Evolutionary conservation across 495 filamentous ascomycete genomes (phyloP).

Genomic region (Penicillium canescens): DNA sequence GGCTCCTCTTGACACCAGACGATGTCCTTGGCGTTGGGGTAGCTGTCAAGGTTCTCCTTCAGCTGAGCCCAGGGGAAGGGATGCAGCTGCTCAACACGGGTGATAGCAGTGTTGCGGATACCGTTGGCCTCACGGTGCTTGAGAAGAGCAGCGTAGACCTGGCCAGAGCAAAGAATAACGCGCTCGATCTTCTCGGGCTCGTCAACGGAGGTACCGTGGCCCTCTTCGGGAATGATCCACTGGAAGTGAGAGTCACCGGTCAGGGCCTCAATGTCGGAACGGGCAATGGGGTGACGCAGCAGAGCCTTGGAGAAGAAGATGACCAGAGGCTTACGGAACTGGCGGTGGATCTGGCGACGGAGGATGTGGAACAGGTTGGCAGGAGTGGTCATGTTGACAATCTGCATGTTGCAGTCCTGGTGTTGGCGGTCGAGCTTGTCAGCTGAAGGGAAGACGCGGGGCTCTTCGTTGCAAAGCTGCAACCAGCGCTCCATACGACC

Average conservation of each 20-base stretch:
- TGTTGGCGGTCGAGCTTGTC: slow-evolving; percentile 96
- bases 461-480: slow-evolving; percentile 97
- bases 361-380: slow-evolving; percentile 96
- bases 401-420: slow-evolving; percentile 99
- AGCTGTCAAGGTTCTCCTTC: slow-evolving; percentile 90
- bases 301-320: slow-evolving; percentile 97
- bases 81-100: slow-evolving; percentile 94
- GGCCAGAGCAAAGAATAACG: slow-evolving; percentile 90
- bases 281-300: slow-evolving; percentile 86
- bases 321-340: slow-evolving; percentile 97
- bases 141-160: slow-evolving; percentile 86
- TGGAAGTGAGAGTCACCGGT: slow-evolving; percentile 88
- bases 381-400: slow-evolving; percentile 89
- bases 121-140: slow-evolving; percentile 87
- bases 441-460: slow-evolving; percentile 79
- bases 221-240: slow-evolving; percentile 90
- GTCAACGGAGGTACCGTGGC: slow-evolving; percentile 72
- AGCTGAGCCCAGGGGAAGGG: slow-evolving; percentile 98
- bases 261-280: slow-evolving; percentile 87
- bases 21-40: slow-evolving; percentile 94
- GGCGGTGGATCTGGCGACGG: slow-evolving; percentile 94
- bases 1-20: slow-evolving; percentile 98
- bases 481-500: slow-evolving; percentile 96
- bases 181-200: slow-evolving; percentile 87
- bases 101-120: slow-evolving; percentile 86